phyloP scores from a whole-genome alignment of 768 basidiomycete species.

The Rhizopogon vesiculosus region DNA sequence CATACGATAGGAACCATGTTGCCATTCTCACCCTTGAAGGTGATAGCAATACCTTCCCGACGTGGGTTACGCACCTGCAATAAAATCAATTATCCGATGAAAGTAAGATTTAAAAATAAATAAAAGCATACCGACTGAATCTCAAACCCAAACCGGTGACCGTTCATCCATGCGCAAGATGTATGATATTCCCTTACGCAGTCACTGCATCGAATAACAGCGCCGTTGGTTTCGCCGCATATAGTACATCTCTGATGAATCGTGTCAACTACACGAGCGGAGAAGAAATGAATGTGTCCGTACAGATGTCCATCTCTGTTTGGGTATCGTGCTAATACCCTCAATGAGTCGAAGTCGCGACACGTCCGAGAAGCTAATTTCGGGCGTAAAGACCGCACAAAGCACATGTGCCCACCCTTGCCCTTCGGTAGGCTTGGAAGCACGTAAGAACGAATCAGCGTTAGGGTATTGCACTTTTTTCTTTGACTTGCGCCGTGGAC shows the following conservation, averaged over 20 bases:
- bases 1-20: constrained; percentile 73
- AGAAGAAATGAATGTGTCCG: constrained; percentile 22
- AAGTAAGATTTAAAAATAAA: neutral
- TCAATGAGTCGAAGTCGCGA: constrained; percentile 74
- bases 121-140: constrained; percentile 62
- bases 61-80: constrained; percentile 72
- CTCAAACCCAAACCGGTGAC: constrained; percentile 90
- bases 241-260: constrained; percentile 61
- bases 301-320: constrained; percentile 71
- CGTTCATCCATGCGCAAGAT: constrained; percentile 85
- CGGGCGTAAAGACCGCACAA: constrained; percentile 84
- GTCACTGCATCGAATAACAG: constrained; percentile 79
- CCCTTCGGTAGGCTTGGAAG: constrained; percentile 88
- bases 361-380: constrained; percentile 79
- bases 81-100: neutral
- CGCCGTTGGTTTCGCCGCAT: constrained; percentile 70
- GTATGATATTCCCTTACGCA: constrained; percentile 80
- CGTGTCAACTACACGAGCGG: constrained; percentile 6
- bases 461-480: constrained; percentile 43
- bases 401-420: constrained; percentile 90
- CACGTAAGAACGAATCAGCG: constrained; percentile 63
- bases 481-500: constrained; percentile 47
- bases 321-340: constrained; percentile 71
- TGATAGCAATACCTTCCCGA: constrained; percentile 60
- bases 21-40: constrained; percentile 76